Base-by-base conservation (phyloP, 352 stramenopile genomes). In the Phytophthora sp. region DNA sequence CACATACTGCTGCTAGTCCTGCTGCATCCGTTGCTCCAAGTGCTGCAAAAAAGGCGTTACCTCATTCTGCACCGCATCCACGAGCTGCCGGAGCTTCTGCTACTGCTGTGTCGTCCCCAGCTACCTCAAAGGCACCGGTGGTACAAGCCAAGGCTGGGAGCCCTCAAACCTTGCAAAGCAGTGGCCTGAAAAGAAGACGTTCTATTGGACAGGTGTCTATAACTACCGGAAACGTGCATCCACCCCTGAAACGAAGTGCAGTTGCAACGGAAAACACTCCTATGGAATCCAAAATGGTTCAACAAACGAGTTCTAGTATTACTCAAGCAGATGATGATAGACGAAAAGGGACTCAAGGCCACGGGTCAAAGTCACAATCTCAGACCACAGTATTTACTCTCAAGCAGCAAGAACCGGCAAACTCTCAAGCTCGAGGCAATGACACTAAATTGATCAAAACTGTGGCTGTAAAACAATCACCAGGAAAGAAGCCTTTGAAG, bases 131-230 rank as follows among this genome's bases (percentile, higher is more conserved):
- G 23, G 37, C 45, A 30, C 8, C 15, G 15, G 5, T 35, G 37
- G n/a, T 24, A 28, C 28, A 46, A 13, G 24, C 8, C 24, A 55
- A 45, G 12, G 2, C 13, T 0, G 37, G 27, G 4, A 31, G 23
- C 0, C n/a, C 24, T 27, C 8, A 30, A 21, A 7, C 23, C 2
- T 17, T 48, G 12, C 30, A 23, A 7, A 54, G 23, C 28, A n/a
- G 48, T 32, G 37, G 24, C 23, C 26, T 63, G 20, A 74, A 76
- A 32, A 48, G 63, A n/a, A 34, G 13, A 5, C 51, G 23, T 18
- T 53, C 63, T 32, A 52, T 15, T 28, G 50, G 57, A 13, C 44
- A 41, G 2, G 12, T 0, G 13, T 27, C 41, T 1, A 15, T 9
- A 12, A 50, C 32, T 20, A 20, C n/a, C 3, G 3, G 1, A 37